Evolutionary conservation across 73 alveolate genomes (phyloP), one percentile per base, ranked within the genome.

Genomic region (Uronychia setigera): DNA sequence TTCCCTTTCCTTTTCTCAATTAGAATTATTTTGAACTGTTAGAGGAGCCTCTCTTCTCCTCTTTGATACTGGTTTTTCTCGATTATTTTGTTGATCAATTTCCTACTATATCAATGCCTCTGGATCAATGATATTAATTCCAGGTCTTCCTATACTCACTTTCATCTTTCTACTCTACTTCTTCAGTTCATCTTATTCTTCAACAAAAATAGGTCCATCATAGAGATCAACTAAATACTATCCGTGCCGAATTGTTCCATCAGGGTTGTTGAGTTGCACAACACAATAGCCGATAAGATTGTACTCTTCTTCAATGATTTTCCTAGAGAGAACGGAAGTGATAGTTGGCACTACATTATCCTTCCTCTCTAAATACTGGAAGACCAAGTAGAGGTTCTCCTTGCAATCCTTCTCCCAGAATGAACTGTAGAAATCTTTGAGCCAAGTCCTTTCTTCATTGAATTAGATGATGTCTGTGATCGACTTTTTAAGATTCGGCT

Each of bases 171-270:
- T 28, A 25, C 29, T 80, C n/a, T 88, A 33, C 34, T 87, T 89
- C 46, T 89, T 83, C 1, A 35, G 31, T n/a, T 81, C 89, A 89
- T 89, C 95, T n/a, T 84, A 79, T 59, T 89, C 95, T 67, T 89
- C 95, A 31, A 89, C 83, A 79, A 59, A 89, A 27, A 89, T 84
- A 1, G 95, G 95, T n/a, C 88, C 91, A 29, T 89, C 89, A 67
- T 89, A 89, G 25, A 83, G 58, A 67, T 83, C 95, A 29, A 89
- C 29, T 0, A 83, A 29, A 60, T 35, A 89, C 26, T 86, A 46
- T 1, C 95, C 95, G 60, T 84, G 84, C 27, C 95, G 30, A 1
- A 89, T 83, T 19, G 89, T 79, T 29, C 95, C 95, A 79, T 84
- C 95, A 32, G 87, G 91, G 33, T 77, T 84, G 80, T 89, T 83